Percentiles rank a stretch among this genome's conserved stretches.
phyloP scores from a whole-genome alignment of 2,329 filamentous ascomycete species.

The Alternaria arborescens region DNA sequence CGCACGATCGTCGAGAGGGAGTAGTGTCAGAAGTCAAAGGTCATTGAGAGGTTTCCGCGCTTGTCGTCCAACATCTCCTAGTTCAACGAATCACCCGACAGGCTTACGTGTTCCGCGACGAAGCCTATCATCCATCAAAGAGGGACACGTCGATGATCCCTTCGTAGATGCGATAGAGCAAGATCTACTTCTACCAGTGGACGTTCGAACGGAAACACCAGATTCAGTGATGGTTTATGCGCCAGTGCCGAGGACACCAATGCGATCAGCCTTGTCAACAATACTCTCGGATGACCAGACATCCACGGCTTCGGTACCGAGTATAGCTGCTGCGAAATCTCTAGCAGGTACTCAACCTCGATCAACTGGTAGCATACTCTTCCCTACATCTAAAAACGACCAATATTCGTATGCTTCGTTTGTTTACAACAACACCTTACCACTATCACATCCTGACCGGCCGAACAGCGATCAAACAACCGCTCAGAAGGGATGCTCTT shows the following conservation, averaged over 20 bases:
- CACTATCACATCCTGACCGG: neutral
- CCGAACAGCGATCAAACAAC: neutral
- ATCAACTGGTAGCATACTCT: conserved; percentile 14
- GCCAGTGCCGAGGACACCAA: conserved; percentile 27
- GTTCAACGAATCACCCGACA: conserved; percentile 30
- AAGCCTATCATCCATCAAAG: conserved; percentile 17
- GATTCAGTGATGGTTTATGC: conserved; percentile 40
- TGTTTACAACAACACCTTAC: neutral
- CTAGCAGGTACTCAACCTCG: neutral
- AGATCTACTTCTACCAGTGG: conserved; percentile 41
- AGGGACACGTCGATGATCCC: conserved; percentile 26
- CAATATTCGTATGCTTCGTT: conserved; percentile 1
- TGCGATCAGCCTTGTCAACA: neutral
- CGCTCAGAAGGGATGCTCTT: neutral
- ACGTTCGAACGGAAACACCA: conserved; percentile 38
- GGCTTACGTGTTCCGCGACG: conserved; percentile 22
- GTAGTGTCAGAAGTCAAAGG: conserved; percentile 29
- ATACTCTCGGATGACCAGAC: neutral
- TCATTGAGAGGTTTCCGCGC: conserved; percentile 25
- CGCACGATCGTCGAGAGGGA: conserved; percentile 6
- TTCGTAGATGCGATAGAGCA: conserved; percentile 40
- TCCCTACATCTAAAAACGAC: neutral
- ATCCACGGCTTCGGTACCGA: neutral
- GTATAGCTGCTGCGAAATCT: neutral
- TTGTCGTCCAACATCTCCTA: conserved; percentile 25